Evolutionary conservation across 208 protist genomes (phyloP).

Genomic region (Wallacemonas sp.): DNA sequence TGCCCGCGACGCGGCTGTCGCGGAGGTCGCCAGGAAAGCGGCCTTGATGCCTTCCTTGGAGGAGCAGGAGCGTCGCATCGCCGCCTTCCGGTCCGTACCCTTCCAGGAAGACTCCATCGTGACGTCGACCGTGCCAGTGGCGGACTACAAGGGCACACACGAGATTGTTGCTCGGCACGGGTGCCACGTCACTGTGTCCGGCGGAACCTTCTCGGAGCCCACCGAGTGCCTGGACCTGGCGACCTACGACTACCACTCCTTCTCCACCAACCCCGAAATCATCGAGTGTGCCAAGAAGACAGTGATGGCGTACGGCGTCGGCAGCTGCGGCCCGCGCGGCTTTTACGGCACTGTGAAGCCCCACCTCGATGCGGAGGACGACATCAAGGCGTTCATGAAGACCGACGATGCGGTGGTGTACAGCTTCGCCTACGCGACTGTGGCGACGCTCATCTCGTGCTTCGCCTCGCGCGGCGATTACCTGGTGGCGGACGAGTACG

Average conservation of each 20-base stretch:
- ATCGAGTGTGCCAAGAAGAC: slow-evolving; percentile 75
- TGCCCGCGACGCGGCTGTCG: slow-evolving; percentile 7
- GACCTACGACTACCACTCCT: slow-evolving; percentile 94
- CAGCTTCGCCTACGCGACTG: slow-evolving; percentile 94
- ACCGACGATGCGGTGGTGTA: slow-evolving; percentile 93
- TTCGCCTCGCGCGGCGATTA: slow-evolving; percentile 92
- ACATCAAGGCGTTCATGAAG: slow-evolving; percentile 87
- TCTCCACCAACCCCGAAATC: slow-evolving; percentile 84
- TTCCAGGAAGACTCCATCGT: slow-evolving; percentile 43
- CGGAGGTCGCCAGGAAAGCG: slow-evolving; percentile 9
- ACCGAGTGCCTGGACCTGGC: slow-evolving; percentile 86
- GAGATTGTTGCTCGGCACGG: slow-evolving; percentile 53
- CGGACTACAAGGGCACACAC: slow-evolving; percentile 34
- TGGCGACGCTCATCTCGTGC: slow-evolving; percentile 95
- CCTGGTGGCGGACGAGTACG: slow-evolving; percentile 90
- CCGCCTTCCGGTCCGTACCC: slow-evolving; percentile 52
- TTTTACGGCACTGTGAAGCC: slow-evolving; percentile 98
- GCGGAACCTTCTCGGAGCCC: slow-evolving; percentile 15
- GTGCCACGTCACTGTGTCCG: slow-evolving; percentile 54
- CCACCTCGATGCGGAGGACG: slow-evolving; percentile 93
- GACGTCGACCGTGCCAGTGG: slow-evolving; percentile 46
- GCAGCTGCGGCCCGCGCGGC: slow-evolving; percentile 96
- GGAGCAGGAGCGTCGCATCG: slow-evolving; percentile 78
- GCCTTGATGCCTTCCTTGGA: slow-evolving; percentile 55
- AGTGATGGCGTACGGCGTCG: slow-evolving; percentile 95